Base-by-base conservation (phyloP, 371 early-diverging fungal species). In the Massospora cicadina region DNA sequence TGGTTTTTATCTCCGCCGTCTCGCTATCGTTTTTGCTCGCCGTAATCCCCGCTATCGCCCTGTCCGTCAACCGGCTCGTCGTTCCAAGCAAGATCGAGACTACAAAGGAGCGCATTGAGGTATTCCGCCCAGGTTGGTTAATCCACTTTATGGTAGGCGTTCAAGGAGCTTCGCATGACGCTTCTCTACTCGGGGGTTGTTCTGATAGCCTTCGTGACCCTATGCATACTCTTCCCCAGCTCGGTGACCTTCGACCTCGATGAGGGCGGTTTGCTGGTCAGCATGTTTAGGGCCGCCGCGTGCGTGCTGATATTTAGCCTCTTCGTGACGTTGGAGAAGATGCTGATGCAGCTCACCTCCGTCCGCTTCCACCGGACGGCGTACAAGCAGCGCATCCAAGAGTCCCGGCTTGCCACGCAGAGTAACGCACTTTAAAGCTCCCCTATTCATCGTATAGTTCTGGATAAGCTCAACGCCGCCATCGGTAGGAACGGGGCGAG, bases 341-440 rank as follows among this genome's bases (percentile, higher is more conserved):
- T 63, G 1, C 13, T 63, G 23, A 33, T 63, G 5, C 63, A 63
- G n/a, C 24, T 63, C 24, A 63, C 55, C 13, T 43, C 63, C 3
- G 55, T 63, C 13, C 33, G 53, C 24, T 63, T 63, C 31, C 63
- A 63, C 25, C 53, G 33, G 7, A 43, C 53, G 2, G 63, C 63
- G 5, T 63, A 63, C n/a, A 63, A 63, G n/a, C 33, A 63, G 5
- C 33, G 63, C 13, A 28, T 63, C 7, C 23, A 63, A 26, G 63
- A 63, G n/a, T 10, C 63, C 27, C 13, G 55, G 7, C 28, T 54
- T 43, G 63, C 33, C 28, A 26, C 63, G 7, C 27, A 43, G 13
- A 30, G 43, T 43, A 43, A 43, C 17, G 5, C 17, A 10, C 5
- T 43, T 17, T 10, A 10, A 43, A 43, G 43, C 10, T 17, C 17